Evolutionary conservation across 1,139 yeast genomes (phyloP), one percentile per base, ranked within the genome.

Genomic region (Blastobotrys raffinosifermentans): DNA sequence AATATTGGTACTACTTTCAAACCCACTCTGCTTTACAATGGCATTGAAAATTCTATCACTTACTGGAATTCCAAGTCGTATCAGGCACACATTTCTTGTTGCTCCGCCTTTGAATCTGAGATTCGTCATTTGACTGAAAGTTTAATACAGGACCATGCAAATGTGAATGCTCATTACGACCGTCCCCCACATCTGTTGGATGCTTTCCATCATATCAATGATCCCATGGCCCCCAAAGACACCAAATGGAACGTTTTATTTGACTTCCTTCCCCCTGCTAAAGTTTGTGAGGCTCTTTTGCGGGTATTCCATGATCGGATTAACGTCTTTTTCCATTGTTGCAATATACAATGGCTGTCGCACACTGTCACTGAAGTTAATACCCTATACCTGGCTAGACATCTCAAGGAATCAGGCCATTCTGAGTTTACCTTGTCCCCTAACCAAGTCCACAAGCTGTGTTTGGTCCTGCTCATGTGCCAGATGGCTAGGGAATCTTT

Each of bases 391-490:
- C 18, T 32, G 18, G 19, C 27, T 15, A 27, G 30, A 17, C 18
- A 29, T 9, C 19, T 38, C 15, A 6, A 25, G 11, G 13, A 15
- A 14, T 8, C 21, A 15, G 16, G 33, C 11, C 37, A 32, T 3
- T n/a, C 11, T 19, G n/a, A 22, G 19, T 37, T 31, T 16, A 26
- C 10, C 4, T 8, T 37, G 9, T 3, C 34, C 18, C 27, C 22
- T 6, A 15, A 10, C 31, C 39, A 48, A 36, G 34, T 45, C 17
- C 54, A 49, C 32, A 43, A 42, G 32, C 32, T 47, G n/a, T 42
- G 50, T 22, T 36, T 46, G 27, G 34, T 49, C 17, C 31, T 49
- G 27, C 26, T 40, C 21, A 37, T 47, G n/a, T 35, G 39, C 17
- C 38, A 43, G 19, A 19, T 49, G 32, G 47, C 46, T 3, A 19